Percentiles rank a stretch among this genome's conserved stretches.
Evolutionary conservation across 768 basidiomycete species (phyloP).

Genomic region (Neoboletus subvelutipes): DNA sequence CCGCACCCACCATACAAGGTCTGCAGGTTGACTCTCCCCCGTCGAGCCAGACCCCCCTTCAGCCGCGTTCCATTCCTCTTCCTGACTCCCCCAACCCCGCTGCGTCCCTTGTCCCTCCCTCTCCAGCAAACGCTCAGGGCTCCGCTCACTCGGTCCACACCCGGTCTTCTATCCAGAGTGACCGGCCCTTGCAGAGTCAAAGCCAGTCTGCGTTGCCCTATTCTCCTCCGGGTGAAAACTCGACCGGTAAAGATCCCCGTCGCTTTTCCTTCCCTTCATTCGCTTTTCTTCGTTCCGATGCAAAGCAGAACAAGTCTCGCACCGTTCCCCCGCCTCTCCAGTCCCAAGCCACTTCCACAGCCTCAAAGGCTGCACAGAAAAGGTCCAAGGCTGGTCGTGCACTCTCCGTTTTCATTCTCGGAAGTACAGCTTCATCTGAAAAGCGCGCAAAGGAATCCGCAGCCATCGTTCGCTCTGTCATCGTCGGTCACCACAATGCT

Average conservation of each 20-base stretch:
- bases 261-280: conserved; percentile 52
- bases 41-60: not conserved
- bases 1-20: conserved; percentile 26
- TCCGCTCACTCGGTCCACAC: conserved; percentile 10
- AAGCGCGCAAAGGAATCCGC: conserved; percentile 67
- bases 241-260: conserved; percentile 29
- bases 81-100: conserved; percentile 21
- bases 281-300: conserved; percentile 39
- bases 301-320: conserved; percentile 28
- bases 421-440: conserved; percentile 41
- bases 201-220: conserved; percentile 31
- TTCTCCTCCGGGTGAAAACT: conserved; percentile 8
- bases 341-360: conserved; percentile 29
- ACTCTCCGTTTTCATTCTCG: conserved; percentile 33
- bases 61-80: conserved; percentile 5
- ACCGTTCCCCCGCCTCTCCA: conserved; percentile 8
- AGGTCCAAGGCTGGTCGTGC: conserved; percentile 37
- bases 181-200: conserved; percentile 21
- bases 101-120: conserved; percentile 22
- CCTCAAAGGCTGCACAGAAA: conserved; percentile 41
- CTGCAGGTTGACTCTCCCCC: not conserved
- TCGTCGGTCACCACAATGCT: conserved; percentile 52
- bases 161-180: conserved; percentile 18
- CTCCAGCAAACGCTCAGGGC: conserved; percentile 3
- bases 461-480: conserved; percentile 60